Conservation (phyloP, 331 rosid species). For the Dryas integrifolia region DNA sequence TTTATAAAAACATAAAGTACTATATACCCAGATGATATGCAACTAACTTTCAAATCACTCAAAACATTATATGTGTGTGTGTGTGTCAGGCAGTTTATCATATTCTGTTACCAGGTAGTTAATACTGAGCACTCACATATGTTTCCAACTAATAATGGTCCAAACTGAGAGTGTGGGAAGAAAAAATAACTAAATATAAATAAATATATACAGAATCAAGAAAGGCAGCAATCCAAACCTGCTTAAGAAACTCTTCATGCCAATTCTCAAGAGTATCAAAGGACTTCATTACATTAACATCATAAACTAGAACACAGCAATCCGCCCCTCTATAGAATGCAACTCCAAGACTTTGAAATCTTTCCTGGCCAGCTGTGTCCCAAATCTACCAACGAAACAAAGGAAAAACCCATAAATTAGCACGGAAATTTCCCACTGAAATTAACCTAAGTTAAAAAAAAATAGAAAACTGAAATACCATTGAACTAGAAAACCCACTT, state of each 20-base stretch:
- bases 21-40: background rate
- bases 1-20: background rate
- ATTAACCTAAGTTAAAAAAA: conserved; percentile 3
- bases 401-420: background rate
- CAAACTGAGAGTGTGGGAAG: background rate
- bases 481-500: conserved; percentile 58
- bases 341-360: conserved; percentile 97
- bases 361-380: conserved; percentile 99
- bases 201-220: conserved; percentile 3
- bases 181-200: conserved; percentile 4
- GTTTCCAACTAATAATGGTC: background rate
- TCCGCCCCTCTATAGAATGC: conserved; percentile 94
- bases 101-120: background rate
- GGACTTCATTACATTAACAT: conserved; percentile 87
- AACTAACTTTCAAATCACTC: background rate
- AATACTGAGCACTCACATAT: background rate
- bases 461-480: conserved; percentile 29
- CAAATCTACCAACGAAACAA: conserved; percentile 57
- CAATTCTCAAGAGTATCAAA: conserved; percentile 90
- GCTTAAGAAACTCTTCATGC: conserved; percentile 98
- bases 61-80: background rate
- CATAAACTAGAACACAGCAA: conserved; percentile 92
- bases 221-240: conserved; percentile 44
- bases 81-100: background rate
- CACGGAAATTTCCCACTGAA: conserved; percentile 10